A percentile compares a stretch with the other conserved stretches of the same genome.
phyloP scores from a whole-genome alignment of 1,284 basidiomycete genomes.

The Ganoderma multipileum region DNA sequence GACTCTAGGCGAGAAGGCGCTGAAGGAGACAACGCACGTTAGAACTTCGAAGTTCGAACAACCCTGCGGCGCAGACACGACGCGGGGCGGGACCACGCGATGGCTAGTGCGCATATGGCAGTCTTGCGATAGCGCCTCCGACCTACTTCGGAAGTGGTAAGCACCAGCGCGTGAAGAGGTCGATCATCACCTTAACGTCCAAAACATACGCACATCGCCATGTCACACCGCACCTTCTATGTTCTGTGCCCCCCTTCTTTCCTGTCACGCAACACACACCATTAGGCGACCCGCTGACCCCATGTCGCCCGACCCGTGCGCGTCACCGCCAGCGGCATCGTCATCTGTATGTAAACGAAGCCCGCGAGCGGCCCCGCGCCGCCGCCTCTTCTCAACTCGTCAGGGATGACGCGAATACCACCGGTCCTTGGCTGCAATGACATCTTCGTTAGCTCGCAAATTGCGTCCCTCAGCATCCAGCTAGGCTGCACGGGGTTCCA shows the following conservation, averaged over 20 bases:
- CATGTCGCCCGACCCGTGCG: neutral
- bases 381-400: neutral
- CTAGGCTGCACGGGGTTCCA: neutral
- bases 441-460: neutral
- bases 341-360: constrained; percentile 6
- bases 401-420: neutral
- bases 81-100: neutral
- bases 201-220: neutral
- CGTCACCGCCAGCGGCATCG: neutral
- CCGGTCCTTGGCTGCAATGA: neutral
- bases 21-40: neutral
- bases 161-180: neutral
- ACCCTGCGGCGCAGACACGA: neutral
- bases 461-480: neutral
- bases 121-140: neutral
- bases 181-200: neutral
- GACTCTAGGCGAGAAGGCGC: neutral
- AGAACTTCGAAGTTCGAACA: neutral
- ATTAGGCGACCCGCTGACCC: neutral
- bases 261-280: neutral
- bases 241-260: neutral
- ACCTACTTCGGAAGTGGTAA: neutral
- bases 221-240: neutral
- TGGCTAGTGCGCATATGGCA: neutral
- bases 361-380: neutral